phyloP scores from a whole-genome alignment of 106 monocot genomes.

The Agapanthus africanus region DNA sequence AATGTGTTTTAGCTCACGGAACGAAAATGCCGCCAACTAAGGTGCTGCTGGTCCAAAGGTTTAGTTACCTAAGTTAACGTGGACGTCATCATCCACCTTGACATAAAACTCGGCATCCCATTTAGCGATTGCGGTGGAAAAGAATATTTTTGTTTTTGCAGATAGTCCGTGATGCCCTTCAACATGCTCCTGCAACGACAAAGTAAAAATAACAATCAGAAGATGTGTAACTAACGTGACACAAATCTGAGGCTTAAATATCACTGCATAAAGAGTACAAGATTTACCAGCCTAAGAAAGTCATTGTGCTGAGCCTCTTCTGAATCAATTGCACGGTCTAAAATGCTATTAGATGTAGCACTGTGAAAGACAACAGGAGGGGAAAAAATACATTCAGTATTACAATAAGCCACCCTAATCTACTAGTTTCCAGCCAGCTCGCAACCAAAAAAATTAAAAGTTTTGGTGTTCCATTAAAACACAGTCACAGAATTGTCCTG shows the following conservation, averaged over 20 bases:
- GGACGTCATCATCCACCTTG: conserved; percentile 97
- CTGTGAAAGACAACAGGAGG: conserved; percentile 27
- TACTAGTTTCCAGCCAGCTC: no score
- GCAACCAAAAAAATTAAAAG: no score
- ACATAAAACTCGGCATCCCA: conserved; percentile 99
- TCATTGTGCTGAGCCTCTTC: conserved; percentile 88
- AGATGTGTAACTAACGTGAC: neutral
- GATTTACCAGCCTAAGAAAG: conserved; percentile 88
- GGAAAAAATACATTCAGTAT: no score
- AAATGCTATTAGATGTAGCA: conserved; percentile 89
- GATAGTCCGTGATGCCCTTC: conserved; percentile 96
- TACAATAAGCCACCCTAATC: no score
- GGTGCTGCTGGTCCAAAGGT: no score
- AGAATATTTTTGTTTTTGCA: conserved; percentile 92
- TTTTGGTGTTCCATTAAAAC: no score
- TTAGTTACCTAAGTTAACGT: conserved; percentile 79
- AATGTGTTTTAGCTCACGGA: neutral
- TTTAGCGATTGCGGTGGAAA: conserved; percentile 67
- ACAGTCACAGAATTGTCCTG: no score
- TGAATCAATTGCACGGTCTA: conserved; percentile 91
- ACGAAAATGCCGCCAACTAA: no score
- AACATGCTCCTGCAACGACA: conserved; percentile 66
- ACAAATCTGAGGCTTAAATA: no score
- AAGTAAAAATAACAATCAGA: neutral
- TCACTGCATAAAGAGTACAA: neutral